These are phyloP conservation scores for Pythium sukuiense DNA, from an alignment of 352 stramenopile genomes.

Conservation along the genomic window DNA sequence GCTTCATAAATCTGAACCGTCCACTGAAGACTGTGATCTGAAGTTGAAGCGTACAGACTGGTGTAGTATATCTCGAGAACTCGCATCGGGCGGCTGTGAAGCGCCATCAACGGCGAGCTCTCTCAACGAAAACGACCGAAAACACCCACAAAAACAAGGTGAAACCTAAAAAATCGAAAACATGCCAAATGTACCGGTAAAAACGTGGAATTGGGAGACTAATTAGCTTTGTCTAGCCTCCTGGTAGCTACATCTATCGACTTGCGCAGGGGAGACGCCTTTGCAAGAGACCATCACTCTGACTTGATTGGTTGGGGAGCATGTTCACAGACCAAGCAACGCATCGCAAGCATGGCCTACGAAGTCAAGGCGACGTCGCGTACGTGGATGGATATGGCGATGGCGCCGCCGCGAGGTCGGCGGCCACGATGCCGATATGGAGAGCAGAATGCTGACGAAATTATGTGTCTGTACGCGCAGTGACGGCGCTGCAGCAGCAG, in stretches of 20 bases:
- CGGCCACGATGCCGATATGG: background rate
- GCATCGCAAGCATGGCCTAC: constrained; percentile 23
- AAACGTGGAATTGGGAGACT: background rate
- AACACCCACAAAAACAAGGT: background rate
- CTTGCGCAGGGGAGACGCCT: constrained; percentile 10
- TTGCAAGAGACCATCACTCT: constrained; percentile 26
- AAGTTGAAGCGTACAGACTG: background rate
- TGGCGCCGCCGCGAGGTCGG: background rate
- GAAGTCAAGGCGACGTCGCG: constrained; percentile 27
- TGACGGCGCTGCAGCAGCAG: constrained; percentile 20
- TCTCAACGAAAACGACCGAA: background rate
- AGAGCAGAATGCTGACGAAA: constrained; percentile 15
- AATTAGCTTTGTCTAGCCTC: background rate
- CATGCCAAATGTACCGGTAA: background rate
- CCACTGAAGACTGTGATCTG: background rate
- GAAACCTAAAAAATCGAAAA: constrained; percentile 2
- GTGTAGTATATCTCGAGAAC: background rate
- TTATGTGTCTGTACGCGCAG: background rate
- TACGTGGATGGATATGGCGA: constrained; percentile 16
- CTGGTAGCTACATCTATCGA: constrained; percentile 3
- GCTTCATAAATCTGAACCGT: background rate
- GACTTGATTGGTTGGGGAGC: constrained; percentile 28
- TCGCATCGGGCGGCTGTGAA: background rate
- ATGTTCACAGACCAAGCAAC: constrained; percentile 13
- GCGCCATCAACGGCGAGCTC: background rate